Conservation (phyloP, 2,329 filamentous ascomycete genomes). For the Aspergillus ustus region DNA sequence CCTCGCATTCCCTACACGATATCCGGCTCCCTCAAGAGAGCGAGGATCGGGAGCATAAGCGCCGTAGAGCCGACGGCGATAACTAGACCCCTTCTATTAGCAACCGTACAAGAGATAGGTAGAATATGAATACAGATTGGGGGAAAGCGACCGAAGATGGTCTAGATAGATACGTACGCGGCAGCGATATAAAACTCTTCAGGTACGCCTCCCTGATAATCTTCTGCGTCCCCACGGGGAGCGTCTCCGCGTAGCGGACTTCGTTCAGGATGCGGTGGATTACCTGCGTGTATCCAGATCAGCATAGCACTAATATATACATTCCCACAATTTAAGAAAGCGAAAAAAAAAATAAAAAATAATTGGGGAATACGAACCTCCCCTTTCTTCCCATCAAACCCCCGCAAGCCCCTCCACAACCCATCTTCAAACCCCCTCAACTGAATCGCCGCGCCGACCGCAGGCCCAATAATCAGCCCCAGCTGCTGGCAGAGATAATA, state of each 20-base stretch:
- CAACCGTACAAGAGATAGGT: no score
- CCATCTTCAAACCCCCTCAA: constrained; percentile 18
- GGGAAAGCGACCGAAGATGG: no score
- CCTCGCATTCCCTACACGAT: not conserved
- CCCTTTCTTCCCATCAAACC: constrained; percentile 1
- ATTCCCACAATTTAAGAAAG: no score
- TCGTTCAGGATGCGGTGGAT: constrained; percentile 21
- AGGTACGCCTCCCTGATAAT: constrained; percentile 22
- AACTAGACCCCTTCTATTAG: not conserved
- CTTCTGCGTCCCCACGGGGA: constrained; percentile 12
- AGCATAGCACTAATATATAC: no score
- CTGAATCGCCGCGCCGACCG: constrained; percentile 18
- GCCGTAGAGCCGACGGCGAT: not conserved
- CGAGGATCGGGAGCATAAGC: not conserved
- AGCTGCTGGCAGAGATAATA: constrained; percentile 30
- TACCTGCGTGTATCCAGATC: not conserved
- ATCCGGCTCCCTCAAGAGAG: not conserved
- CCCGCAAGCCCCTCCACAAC: constrained; percentile 9
- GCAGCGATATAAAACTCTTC: constrained; percentile 15
- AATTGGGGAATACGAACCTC: not conserved
- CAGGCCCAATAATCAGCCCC: constrained; percentile 26
- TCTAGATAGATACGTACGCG: constrained; percentile 13
- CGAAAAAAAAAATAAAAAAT: not conserved
- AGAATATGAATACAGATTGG: not conserved
- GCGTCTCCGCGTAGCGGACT: constrained; percentile 12